Conservation (phyloP, 768 basidiomycete genomes). For the Suillus discolor region DNA sequence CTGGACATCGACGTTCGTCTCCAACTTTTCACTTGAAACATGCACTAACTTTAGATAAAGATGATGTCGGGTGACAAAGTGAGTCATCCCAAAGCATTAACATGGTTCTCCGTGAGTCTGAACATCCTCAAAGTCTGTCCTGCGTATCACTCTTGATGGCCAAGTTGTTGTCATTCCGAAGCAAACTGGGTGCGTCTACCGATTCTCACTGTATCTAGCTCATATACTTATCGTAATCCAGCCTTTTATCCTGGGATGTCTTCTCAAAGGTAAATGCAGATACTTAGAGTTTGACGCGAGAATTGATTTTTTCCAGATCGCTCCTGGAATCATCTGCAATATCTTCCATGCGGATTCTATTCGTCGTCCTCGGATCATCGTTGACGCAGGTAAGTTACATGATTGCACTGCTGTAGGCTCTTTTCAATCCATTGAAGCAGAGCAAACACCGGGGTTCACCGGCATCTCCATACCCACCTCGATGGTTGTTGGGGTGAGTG, state of each 20-base stretch:
- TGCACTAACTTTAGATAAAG: slow-evolving; percentile 38
- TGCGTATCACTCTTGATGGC: slow-evolving; percentile 10
- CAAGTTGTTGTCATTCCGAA: slow-evolving; percentile 13
- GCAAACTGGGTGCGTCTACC: slow-evolving; percentile 23
- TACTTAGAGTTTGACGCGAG: slow-evolving; percentile 20
- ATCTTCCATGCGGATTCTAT: slow-evolving; percentile 49
- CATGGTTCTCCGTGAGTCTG: background rate
- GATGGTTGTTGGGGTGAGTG: slow-evolving; percentile 20
- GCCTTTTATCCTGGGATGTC: slow-evolving; percentile 36
- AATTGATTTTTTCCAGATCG: slow-evolving; percentile 34
- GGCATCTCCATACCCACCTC: slow-evolving; percentile 22
- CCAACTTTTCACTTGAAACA: slow-evolving; percentile 43
- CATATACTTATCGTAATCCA: slow-evolving; percentile 14
- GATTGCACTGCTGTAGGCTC: background rate
- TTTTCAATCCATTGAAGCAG: background rate
- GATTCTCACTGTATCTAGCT: background rate
- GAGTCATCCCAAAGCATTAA: slow-evolving; percentile 15
- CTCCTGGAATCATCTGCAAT: slow-evolving; percentile 43
- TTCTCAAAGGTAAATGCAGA: slow-evolving; percentile 20
- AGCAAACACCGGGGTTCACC: slow-evolving; percentile 4
- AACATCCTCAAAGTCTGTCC: slow-evolving; percentile 14
- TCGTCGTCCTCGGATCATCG: background rate
- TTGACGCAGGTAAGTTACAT: background rate
- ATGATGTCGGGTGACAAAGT: slow-evolving; percentile 43
- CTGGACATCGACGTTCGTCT: slow-evolving; percentile 31